Evolutionary conservation across 1,284 basidiomycete genomes (phyloP).

Genomic region (Irpex sp.): DNA sequence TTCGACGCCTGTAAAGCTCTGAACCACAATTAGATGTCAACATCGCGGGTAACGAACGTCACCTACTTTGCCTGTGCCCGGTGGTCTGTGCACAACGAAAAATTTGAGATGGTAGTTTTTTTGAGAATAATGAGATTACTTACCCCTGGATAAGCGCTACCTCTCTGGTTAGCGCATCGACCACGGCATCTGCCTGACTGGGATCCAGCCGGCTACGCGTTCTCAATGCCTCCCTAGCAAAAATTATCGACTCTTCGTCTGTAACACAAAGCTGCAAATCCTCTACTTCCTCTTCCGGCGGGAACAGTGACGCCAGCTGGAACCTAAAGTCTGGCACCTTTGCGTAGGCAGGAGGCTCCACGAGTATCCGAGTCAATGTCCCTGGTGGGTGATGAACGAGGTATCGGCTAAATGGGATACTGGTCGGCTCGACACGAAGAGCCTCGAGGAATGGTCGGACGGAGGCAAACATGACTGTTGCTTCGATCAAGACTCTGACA

Average conservation of each 20-base stretch:
- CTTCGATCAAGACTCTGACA: slow-evolving; percentile 25
- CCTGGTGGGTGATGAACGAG: slow-evolving; percentile 32
- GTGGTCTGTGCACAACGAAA: neutral
- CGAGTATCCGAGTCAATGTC: slow-evolving; percentile 9
- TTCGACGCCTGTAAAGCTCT: slow-evolving; percentile 68
- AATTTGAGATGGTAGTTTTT: neutral
- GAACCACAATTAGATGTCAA: neutral
- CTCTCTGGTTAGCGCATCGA: slow-evolving; percentile 57
- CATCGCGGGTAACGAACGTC: neutral
- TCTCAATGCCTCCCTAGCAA: slow-evolving; percentile 43
- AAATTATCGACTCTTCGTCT: slow-evolving; percentile 16
- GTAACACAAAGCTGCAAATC: slow-evolving; percentile 19
- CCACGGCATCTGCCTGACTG: slow-evolving; percentile 65
- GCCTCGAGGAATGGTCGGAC: slow-evolving; percentile 30
- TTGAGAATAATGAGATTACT: slow-evolving; percentile 17
- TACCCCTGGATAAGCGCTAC: slow-evolving; percentile 70
- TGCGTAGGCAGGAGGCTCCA: slow-evolving; percentile 24
- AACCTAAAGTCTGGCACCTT: slow-evolving; percentile 22
- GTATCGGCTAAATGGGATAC: slow-evolving; percentile 22
- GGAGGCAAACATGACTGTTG: slow-evolving; percentile 27
- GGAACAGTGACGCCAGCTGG: slow-evolving; percentile 27
- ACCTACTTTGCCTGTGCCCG: neutral
- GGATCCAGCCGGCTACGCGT: slow-evolving; percentile 51
- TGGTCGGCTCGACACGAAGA: slow-evolving; percentile 26
- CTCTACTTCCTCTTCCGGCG: slow-evolving; percentile 21